A percentile compares a stretch with the other conserved stretches of the same genome.
Evolutionary conservation across 163 green algal species (phyloP).

Genomic region (Scenedesmus sp.): DNA sequence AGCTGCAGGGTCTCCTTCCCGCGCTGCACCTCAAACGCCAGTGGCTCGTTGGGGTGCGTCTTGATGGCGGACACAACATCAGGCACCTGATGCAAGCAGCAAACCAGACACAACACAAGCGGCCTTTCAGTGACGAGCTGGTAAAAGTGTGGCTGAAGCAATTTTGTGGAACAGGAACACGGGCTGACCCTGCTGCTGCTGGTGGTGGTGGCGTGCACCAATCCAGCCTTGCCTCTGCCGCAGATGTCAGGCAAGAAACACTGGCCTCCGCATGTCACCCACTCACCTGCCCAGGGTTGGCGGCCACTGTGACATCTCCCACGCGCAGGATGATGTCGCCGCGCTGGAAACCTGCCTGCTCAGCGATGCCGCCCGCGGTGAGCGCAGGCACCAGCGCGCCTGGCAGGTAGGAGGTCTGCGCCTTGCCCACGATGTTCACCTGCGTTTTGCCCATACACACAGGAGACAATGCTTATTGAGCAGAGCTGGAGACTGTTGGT

Average conservation of each 20-base stretch:
- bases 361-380: slow-evolving; percentile 69
- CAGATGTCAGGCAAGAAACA: too few species aligned
- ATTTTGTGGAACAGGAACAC: neutral
- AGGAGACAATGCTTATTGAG: too few species aligned
- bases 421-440: slow-evolving; percentile 87
- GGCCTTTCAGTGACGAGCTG: neutral
- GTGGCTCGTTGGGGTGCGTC: slow-evolving; percentile 44
- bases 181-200: slow-evolving; percentile 13
- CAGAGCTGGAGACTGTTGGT: too few species aligned
- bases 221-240: neutral
- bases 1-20: slow-evolving; percentile 64
- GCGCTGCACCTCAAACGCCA: slow-evolving; percentile 61
- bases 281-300: slow-evolving; percentile 62
- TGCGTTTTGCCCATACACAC: slow-evolving; percentile 54
- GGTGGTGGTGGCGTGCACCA: neutral
- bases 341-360: slow-evolving; percentile 78
- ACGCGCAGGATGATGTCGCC: slow-evolving; percentile 91
- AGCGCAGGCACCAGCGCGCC: slow-evolving; percentile 87
- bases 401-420: slow-evolving; percentile 79
- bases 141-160: too few species aligned
- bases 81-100: slow-evolving; percentile 63
- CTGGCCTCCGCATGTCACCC: too few species aligned
- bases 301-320: slow-evolving; percentile 68
- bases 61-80: slow-evolving; percentile 86
- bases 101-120: neutral